phyloP scores from a whole-genome alignment of 1,284 basidiomycete species.

The Thelephora terrestris region DNA sequence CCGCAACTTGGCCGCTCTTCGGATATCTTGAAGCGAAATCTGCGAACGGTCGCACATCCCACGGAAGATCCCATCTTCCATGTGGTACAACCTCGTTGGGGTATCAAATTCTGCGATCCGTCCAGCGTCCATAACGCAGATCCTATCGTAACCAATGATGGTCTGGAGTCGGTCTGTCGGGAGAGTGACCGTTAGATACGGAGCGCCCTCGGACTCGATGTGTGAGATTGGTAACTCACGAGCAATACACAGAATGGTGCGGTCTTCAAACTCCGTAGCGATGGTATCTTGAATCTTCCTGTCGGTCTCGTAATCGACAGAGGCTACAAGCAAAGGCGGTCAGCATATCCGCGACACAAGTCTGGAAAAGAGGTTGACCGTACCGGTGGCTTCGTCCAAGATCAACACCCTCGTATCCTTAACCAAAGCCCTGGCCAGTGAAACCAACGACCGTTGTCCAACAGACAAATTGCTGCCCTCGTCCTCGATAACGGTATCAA shows the following conservation, averaged over 20 bases:
- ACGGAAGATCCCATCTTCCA: conserved; percentile 51
- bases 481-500: conserved; percentile 76
- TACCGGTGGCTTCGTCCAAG: conserved; percentile 66
- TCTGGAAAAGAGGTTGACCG: neutral
- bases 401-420: conserved; percentile 71
- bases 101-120: conserved; percentile 63
- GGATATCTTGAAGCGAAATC: conserved; percentile 60
- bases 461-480: conserved; percentile 70
- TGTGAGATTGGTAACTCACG: conserved; percentile 33
- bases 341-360: conserved; percentile 5
- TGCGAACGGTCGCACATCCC: conserved; percentile 66
- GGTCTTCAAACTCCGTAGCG: conserved; percentile 66
- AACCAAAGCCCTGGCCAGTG: conserved; percentile 73
- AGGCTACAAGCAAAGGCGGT: conserved; percentile 31
- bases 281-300: conserved; percentile 83
- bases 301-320: conserved; percentile 79
- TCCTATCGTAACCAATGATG: conserved; percentile 65
- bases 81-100: conserved; percentile 53
- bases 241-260: conserved; percentile 75
- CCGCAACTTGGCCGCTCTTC: conserved; percentile 24
- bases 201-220: neutral
- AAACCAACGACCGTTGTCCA: conserved; percentile 60
- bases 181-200: neutral
- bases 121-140: conserved; percentile 70
- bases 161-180: conserved; percentile 57